Evolutionary conservation across 2,329 filamentous ascomycete genomes (phyloP).

Genomic region (Neurospora sp.): DNA sequence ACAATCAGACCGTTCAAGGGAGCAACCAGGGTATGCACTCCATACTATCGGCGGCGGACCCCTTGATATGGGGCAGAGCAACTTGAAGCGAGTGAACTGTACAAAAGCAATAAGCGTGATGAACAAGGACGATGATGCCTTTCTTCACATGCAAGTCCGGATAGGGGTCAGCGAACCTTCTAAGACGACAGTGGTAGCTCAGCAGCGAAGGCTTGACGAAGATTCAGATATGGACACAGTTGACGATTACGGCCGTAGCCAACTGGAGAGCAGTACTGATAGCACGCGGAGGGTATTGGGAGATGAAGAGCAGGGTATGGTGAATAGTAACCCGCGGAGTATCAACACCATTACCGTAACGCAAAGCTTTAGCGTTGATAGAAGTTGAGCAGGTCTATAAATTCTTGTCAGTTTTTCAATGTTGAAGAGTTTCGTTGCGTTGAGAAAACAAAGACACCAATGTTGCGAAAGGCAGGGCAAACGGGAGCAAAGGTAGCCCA

Average conservation of each 20-base stretch:
- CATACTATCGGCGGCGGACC: slow-evolving; percentile 10
- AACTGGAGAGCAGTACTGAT: not conserved
- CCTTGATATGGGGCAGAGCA: not conserved
- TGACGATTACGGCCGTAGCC: slow-evolving; percentile 4
- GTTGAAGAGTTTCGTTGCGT: not conserved
- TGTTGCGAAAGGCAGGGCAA: not conserved
- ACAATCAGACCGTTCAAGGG: not conserved
- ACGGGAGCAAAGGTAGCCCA: not conserved
- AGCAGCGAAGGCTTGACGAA: not conserved
- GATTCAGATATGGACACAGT: slow-evolving; percentile 7
- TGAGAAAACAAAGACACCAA: not conserved
- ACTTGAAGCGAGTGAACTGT: not conserved
- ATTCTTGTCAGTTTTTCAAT: not conserved
- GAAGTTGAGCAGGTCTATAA: not conserved
- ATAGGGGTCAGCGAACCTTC: slow-evolving; percentile 7
- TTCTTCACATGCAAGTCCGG: slow-evolving; percentile 5
- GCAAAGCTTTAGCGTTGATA: not conserved
- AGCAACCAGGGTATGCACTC: slow-evolving; percentile 3
- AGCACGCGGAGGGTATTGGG: not conserved
- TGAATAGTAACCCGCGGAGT: not conserved
- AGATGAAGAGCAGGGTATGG: not conserved
- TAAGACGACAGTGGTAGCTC: slow-evolving; percentile 4
- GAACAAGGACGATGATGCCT: not conserved
- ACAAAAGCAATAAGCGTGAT: not conserved
- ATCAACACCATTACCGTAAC: not conserved